Base-by-base conservation (phyloP, 345 rosid genomes). In the Psidium guajava region DNA sequence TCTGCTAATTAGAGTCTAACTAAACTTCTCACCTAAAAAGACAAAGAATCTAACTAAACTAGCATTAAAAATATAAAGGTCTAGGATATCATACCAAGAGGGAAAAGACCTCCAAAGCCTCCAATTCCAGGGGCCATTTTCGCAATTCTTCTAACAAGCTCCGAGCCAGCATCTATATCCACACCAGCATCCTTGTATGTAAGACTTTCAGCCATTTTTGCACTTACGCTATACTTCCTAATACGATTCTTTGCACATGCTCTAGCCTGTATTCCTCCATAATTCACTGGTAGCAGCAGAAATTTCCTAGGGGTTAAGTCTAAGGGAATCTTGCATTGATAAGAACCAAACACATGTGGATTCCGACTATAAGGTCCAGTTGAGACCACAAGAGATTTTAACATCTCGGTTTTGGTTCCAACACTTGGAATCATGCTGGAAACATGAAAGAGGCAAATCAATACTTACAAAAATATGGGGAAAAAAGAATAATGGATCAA, bases 51-150 rank as follows among this genome's bases (percentile, higher is more conserved):
- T 8, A 21, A 14, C 44, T 50, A 61, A 61, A 6, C 54, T 81
- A 36, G 24, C 50, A 42, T 44, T 3, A 81, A 83, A 55, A 52
- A 24, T 54, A 49, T 42, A 83, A 25, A 24, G 32, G 61, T 28
- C 9, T 12, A 50, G 25, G 32, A 47, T 27, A 82, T 6, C 80
- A 85, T 95, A 96, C 99, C 99, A 49, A 95, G 89, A 12, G 99
- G 98, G 88, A 86, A 95, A 85, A 95, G 97, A 49, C 98, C 99
- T 56, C 98, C 99, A 81, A 97, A 97, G 59, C 98, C 99, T 54
- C 98, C 99, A 56, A 96, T 94, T 69, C 96, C 97, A 58, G 97
- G 98, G 49, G 97, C 96, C 98, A 97, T 95, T 86, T 94, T 95
- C 0, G 96, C 96, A 73, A 96, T 97, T 87, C 99, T 90, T 84